Evolutionary conservation across 148 eudicot species (phyloP).

Genomic region (Talinum fruticosum): DNA sequence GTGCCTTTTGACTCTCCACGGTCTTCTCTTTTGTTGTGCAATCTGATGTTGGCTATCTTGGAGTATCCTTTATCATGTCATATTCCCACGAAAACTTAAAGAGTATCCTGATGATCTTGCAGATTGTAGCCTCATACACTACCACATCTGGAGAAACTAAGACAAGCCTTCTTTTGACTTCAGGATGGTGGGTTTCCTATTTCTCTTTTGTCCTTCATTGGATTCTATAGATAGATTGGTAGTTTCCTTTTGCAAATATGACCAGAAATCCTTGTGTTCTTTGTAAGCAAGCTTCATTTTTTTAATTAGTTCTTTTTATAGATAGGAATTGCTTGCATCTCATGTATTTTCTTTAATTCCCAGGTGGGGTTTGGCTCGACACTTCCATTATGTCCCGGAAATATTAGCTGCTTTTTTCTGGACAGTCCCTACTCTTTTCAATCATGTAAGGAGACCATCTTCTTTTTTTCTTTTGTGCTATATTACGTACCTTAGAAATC

Average conservation of each 20-base stretch:
- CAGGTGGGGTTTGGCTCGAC: conserved; percentile 99
- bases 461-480: too few relatives aligned
- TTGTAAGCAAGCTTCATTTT: not conserved
- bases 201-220: not conserved
- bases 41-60: not conserved
- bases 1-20: conserved; percentile 27
- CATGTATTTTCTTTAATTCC: not conserved
- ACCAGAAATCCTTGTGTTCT: not conserved
- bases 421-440: conserved; percentile 91
- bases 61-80: not conserved
- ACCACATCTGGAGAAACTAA: conserved; percentile 79
- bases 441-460: conserved; percentile 52
- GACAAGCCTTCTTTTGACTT: conserved; percentile 85
- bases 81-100: not conserved
- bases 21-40: not conserved
- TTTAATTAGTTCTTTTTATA: too few relatives aligned
- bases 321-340: not conserved
- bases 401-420: conserved; percentile 88
- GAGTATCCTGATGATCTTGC: conserved; percentile 18
- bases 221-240: not conserved
- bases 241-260: not conserved
- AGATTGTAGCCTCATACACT: conserved; percentile 79
- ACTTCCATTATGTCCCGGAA: conserved; percentile 97
- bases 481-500: not conserved
- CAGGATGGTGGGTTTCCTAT: conserved; percentile 73